Conservation (phyloP, 305 asterid species). For the Fraxinus baroniana region DNA sequence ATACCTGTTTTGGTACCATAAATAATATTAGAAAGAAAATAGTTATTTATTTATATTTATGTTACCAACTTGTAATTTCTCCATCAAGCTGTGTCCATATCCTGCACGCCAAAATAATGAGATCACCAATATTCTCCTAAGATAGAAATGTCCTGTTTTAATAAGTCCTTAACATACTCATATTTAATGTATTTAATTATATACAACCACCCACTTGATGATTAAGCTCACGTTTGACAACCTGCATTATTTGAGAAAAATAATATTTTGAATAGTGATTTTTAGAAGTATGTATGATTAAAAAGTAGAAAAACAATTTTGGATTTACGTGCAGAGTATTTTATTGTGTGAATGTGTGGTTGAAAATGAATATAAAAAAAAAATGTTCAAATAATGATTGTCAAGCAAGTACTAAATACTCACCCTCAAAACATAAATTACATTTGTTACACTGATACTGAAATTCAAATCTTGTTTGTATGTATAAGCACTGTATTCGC, state of each 20-base stretch:
- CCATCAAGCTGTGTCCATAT: not conserved
- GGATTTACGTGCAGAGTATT: too few species aligned
- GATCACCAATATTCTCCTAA: conserved; percentile 16
- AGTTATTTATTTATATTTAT: too few species aligned
- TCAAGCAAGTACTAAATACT: not conserved
- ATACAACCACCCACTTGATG: conserved; percentile 27
- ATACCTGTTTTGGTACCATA: not conserved
- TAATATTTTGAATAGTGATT: too few species aligned
- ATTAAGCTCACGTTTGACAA: not conserved
- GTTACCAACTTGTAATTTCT: not conserved
- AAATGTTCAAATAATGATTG: too few species aligned
- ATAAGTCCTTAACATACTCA: not conserved
- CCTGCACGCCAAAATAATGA: conserved; percentile 10
- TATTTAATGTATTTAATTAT: not conserved
- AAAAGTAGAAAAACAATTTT: too few species aligned
- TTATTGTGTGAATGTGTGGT: too few species aligned
- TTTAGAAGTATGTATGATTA: too few species aligned
- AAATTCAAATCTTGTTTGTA: conserved; percentile 11
- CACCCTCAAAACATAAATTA: not conserved
- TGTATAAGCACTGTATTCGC: conserved; percentile 5
- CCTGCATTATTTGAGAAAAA: too few species aligned
- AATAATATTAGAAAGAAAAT: not conserved
- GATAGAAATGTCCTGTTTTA: not conserved
- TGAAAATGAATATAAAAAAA: too few species aligned
- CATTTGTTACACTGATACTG: conserved; percentile 1